Conservation (phyloP, 352 stramenopile species). For the Phytopythium cucurbitacearum region DNA sequence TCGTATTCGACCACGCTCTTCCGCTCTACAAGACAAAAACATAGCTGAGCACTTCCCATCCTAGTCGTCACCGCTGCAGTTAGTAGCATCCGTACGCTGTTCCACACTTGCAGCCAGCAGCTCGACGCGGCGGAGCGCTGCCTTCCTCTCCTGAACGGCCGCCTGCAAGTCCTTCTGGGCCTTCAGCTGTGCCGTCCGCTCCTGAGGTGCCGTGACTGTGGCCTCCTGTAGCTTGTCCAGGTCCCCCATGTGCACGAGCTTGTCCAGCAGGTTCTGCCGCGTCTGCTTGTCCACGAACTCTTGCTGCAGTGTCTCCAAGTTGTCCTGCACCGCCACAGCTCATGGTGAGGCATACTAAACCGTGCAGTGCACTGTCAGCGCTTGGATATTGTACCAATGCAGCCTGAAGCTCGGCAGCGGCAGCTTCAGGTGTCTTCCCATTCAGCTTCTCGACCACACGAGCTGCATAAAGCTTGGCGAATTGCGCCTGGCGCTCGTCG, state of each 20-base stretch:
- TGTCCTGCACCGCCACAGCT: constrained; percentile 14
- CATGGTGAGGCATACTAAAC: background rate
- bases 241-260: constrained; percentile 56
- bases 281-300: constrained; percentile 59
- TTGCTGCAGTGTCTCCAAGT: constrained; percentile 38
- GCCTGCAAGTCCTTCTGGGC: constrained; percentile 32
- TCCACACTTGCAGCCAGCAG: constrained; percentile 39
- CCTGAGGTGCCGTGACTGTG: constrained; percentile 1
- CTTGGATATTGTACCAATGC: constrained; percentile 14
- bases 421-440: constrained; percentile 18
- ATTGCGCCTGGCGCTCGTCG: constrained; percentile 17
- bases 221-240: constrained; percentile 33
- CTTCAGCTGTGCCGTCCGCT: constrained; percentile 23
- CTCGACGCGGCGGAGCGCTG: constrained; percentile 34
- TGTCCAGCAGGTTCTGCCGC: constrained; percentile 71
- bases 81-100: constrained; percentile 12
- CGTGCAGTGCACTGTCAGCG: background rate
- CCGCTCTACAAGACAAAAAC: constrained; percentile 27
- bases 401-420: constrained; percentile 18
- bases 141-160: constrained; percentile 35
- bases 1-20: constrained; percentile 40
- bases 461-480: constrained; percentile 42
- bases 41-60: background rate
- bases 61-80: background rate
- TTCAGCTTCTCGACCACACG: constrained; percentile 26